Conservation (phyloP, 331 rosid species). For the Pyrus hybrid region DNA sequence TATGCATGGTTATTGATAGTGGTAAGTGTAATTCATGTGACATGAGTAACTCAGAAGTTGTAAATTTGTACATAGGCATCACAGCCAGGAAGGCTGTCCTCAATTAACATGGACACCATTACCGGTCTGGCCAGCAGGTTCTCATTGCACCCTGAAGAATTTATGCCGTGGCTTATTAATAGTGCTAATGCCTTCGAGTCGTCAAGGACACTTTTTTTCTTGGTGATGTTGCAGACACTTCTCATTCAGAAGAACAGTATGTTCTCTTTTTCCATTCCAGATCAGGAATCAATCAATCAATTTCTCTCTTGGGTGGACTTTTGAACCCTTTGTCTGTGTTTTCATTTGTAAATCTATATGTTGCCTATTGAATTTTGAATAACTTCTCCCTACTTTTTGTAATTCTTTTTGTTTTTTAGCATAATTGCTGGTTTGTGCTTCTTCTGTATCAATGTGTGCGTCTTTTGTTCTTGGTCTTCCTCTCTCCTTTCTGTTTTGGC, state of each 20-base stretch:
- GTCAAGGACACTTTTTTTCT: slow-evolving; percentile 59
- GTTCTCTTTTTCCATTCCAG: slow-evolving; percentile 6
- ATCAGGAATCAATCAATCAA: neutral
- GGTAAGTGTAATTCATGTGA: neutral
- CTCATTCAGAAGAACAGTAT: slow-evolving; percentile 32
- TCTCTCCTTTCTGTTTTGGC: neutral
- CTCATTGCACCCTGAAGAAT: slow-evolving; percentile 38
- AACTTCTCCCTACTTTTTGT: neutral
- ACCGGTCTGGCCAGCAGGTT: slow-evolving; percentile 57
- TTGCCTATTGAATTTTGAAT: neutral
- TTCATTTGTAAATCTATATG: neutral
- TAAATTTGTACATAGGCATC: slow-evolving; percentile 27
- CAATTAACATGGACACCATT: slow-evolving; percentile 55
- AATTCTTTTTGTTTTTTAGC: neutral
- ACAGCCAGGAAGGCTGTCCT: slow-evolving; percentile 35
- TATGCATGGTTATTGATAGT: neutral
- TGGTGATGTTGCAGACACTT: slow-evolving; percentile 59
- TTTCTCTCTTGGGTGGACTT: neutral
- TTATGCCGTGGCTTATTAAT: slow-evolving; percentile 49
- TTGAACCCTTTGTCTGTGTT: neutral
- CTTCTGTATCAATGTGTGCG: neutral
- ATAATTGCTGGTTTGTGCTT: neutral
- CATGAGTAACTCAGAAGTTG: neutral
- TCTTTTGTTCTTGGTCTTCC: neutral
- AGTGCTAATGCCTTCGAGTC: slow-evolving; percentile 42